Base-by-base conservation (phyloP, 306 rosid genomes). In the Urtica urens region DNA sequence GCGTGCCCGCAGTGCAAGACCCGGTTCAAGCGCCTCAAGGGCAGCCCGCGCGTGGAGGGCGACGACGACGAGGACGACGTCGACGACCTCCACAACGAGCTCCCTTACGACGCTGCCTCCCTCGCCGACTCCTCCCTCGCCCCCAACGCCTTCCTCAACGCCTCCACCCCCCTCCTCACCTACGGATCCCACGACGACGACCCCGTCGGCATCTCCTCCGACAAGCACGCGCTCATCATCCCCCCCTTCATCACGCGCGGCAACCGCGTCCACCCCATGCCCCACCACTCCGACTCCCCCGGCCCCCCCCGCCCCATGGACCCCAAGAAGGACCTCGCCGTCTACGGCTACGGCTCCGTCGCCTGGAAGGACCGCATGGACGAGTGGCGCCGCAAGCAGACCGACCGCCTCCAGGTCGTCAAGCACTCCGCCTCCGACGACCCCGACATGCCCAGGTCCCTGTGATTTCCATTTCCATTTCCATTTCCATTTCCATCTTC, bases 311-410 rank as follows among this genome's bases (percentile, higher is more conserved):
- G 96, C 59, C 74, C 96, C 7, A 77, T 87, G 96, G 96, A 79
- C 78, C 96, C 94, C 16, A 87, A 82, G 24, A 87, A 77, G 19
- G 96, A 87, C 65, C 54, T 77, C 42, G 87, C 87, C 1, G 82
- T 79, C 13, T 87, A 87, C 41, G 94, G 96, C 13, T 87, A 82
- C 49, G 96, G 96, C 57, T 82, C 94, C 69, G 86, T 87, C 13
- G 74, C 94, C 2, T 87, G 96, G 96, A 87, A 83, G 71, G 92
- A 87, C 58, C 35, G 87, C 58, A 73, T 82, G 96, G 94, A 87
- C 51, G 92, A 87, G 0, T 87, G 96, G 96, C 76, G 72, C 79
- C 79, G 63, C 74, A 87, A 67, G 53, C 96, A 80, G 67, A 80
- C 66, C 59, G 94, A 71, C 59, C 79, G 71, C 43, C 68, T 80